phyloP scores from a whole-genome alignment of 2,329 filamentous ascomycete species.

The Fusarium sp. region DNA sequence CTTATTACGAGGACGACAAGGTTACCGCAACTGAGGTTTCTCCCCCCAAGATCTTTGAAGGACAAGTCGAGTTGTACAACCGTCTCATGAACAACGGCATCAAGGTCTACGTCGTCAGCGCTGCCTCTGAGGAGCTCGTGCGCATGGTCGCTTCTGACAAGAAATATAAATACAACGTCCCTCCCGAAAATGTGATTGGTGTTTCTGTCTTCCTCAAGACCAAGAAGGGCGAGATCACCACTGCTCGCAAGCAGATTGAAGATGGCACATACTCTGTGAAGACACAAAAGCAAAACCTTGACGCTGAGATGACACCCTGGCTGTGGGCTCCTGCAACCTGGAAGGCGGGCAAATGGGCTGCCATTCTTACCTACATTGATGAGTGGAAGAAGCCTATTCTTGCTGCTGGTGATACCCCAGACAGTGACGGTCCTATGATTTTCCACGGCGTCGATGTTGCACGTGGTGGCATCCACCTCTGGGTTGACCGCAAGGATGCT shows the following conservation, averaged over 20 bases:
- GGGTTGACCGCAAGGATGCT: conserved; percentile 56
- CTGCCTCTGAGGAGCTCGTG: conserved; percentile 59
- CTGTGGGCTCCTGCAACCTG: conserved; percentile 60
- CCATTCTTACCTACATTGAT: conserved; percentile 58
- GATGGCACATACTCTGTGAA: conserved; percentile 53
- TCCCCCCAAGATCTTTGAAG: conserved; percentile 55
- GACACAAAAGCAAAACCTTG: conserved; percentile 51
- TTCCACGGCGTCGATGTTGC: conserved; percentile 59
- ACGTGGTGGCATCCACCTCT: conserved; percentile 57
- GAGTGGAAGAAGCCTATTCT: conserved; percentile 59
- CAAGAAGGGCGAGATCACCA: conserved; percentile 50
- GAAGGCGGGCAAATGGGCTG: conserved; percentile 60
- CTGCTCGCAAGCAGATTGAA: conserved; percentile 56
- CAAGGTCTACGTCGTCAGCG: conserved; percentile 58
- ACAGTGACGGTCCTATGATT: conserved; percentile 59
- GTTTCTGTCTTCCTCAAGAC: conserved; percentile 56
- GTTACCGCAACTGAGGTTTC: conserved; percentile 48
- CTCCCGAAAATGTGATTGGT: conserved; percentile 59
- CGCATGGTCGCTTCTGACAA: conserved; percentile 61
- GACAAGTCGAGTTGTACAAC: conserved; percentile 60
- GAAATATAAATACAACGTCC: conserved; percentile 60
- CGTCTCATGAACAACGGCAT: conserved; percentile 59
- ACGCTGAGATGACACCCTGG: conserved; percentile 56
- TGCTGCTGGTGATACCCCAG: conserved; percentile 58
- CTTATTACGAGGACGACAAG: conserved; percentile 53